Base-by-base conservation (phyloP, 306 rosid genomes). In the Cyclanthera cordifolia region DNA sequence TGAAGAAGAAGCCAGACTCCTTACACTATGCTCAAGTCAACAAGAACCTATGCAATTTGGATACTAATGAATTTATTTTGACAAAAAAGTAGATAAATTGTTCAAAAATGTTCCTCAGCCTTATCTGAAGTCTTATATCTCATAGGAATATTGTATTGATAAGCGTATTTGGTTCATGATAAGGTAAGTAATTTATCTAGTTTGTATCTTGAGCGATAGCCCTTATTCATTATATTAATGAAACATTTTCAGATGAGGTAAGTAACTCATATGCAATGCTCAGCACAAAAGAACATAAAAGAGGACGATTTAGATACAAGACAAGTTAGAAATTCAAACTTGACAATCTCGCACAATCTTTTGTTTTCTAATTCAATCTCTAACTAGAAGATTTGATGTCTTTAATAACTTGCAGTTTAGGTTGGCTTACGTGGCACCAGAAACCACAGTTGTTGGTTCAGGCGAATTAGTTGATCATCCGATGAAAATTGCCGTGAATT, bases 401-500 rank as follows among this genome's bases (percentile, higher is more conserved):
- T 69, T 11, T 28, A 48, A 32, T 69, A 8, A 50, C 46, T 74
- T 75, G 73, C 91, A 91, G 97, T 91, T 86, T 78, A 85, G 85
- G 82, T 77, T 91, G 84, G 97, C 97, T 53, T 91, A 80, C 77
- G 94, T 91, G 71, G 88, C 91, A 76, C 95, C 89, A 3, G 97
- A 91, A 70, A 75, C 97, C 0, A 77, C 71, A 71, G 94, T 88
- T 53, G 88, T 91, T 76, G 97, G 97, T 80, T 91, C 97, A 55
- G 97, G 97, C 34, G 89, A 82, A 67, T 75, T 91, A 78, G 94
- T 82, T 71, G 97, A 88, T 76, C 85, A 83, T 72, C 97, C 97
- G 15, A 83, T 73, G 73, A 76, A 80, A 79, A 88, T 91, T 67
- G 95, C 96, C 32, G 54, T 75, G 47, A 63, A 85, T 78, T 91